These are phyloP conservation scores for Urtica urens DNA, from an alignment of 306 rosid species.

Conservation along the genomic window DNA sequence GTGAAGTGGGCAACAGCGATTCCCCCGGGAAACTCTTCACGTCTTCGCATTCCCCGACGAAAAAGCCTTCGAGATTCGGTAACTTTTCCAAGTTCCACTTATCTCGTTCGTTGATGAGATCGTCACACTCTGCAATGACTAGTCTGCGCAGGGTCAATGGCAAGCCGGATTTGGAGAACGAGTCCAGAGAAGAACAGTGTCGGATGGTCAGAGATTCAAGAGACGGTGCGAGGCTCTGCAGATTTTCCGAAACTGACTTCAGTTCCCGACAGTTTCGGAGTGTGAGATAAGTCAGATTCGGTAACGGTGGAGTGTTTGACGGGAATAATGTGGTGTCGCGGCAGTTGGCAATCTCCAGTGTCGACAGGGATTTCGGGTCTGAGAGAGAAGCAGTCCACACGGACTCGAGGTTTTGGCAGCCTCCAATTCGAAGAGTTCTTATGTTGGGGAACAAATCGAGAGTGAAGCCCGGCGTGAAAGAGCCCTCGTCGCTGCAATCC, in stretches of 20 bases:
- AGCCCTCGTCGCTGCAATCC: too few species aligned
- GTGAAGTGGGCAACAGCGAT: not conserved
- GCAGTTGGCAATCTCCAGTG: slow-evolving; percentile 20
- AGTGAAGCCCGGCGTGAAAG: not conserved
- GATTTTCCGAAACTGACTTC: slow-evolving; percentile 25
- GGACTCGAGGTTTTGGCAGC: slow-evolving; percentile 21
- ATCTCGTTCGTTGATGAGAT: not conserved
- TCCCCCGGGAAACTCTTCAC: slow-evolving; percentile 2
- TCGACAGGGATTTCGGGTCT: slow-evolving; percentile 7
- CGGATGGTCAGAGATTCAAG: slow-evolving; percentile 12
- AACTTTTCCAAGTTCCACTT: slow-evolving; percentile 3
- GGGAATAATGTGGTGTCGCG: slow-evolving; percentile 23
- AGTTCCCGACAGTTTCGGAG: slow-evolving; percentile 20
- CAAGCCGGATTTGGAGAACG: not conserved
- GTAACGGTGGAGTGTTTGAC: slow-evolving; percentile 16
- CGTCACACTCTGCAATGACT: not conserved
- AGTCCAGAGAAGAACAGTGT: slow-evolving; percentile 22
- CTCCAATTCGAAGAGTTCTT: not conserved
- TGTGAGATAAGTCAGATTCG: slow-evolving; percentile 17
- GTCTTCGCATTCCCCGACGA: not conserved
- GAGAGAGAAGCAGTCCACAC: slow-evolving; percentile 16
- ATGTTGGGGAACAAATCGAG: slow-evolving; percentile 4
- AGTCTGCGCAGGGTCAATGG: not conserved
- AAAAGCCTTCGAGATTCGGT: not conserved
- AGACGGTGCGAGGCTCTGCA: slow-evolving; percentile 24